Base-by-base conservation (phyloP, 805 yeast species). In the Pichia rugopelliculosa region DNA sequence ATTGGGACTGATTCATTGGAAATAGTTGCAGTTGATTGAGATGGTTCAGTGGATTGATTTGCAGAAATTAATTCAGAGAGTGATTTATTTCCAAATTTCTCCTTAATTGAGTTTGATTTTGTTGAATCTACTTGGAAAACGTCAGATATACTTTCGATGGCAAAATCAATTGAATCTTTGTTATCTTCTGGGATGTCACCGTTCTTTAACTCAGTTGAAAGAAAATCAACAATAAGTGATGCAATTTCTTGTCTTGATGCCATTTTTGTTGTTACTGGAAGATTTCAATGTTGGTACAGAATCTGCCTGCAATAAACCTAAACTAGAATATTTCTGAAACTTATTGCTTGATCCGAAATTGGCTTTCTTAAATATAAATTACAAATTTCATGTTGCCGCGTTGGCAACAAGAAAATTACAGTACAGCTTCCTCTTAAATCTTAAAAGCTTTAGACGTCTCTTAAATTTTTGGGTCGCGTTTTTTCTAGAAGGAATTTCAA, bases 81-180 rank as follows among this genome's bases (percentile, higher is more conserved):
- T 11, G 67, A 59, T 58, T 71, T 74, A 42, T 77, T 83, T 34
- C 64, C 69, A 59, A 74, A 79, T 52, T 67, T 73, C 18, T 64
- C 51, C 12, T 69, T 53, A 9, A 67, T 51, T 3, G 62, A 56
- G 34, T 59, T 60, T 6, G 65, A 52, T 6, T 63, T 57, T 27
- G 62, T 59, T 33, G 66, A 56, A 33, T 74, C 72, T 23, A 90
- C 80, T 43, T 73, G 81, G 63, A 84, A 91, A 11, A 95, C 88
- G 58, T 90, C 98, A 22, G 86, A 79, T 49, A 93, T 79, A 71
- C 97, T 88, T 61, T 88, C 96, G 55, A 89, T 76, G 51, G 98
- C 98, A 44, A 91, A 95, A 55, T 89, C 96, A 56, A 91, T 73
- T 10, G 96, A 87, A 57, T 93, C 98, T 48, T 75, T 74, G 61